Percentiles rank a stretch among this genome's conserved stretches.
phyloP scores from a whole-genome alignment of 108 stramenopile species.

The Schizochytrium sp. region DNA sequence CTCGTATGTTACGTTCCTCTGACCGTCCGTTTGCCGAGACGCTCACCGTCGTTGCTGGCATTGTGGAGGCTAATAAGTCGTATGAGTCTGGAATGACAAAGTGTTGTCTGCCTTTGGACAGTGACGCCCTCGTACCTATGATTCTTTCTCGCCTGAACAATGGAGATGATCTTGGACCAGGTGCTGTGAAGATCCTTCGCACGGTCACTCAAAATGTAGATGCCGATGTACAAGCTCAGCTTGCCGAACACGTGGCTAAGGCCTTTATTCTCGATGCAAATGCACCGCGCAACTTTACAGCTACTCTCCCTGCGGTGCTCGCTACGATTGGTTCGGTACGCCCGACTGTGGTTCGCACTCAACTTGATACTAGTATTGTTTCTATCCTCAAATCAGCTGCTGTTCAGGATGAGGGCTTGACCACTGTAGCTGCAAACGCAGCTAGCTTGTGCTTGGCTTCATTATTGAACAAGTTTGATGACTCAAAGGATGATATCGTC shows the following conservation, averaged over 20 bases:
- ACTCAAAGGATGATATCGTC: neutral
- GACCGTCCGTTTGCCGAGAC: neutral
- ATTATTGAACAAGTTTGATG: neutral
- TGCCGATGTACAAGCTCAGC: conserved; percentile 13
- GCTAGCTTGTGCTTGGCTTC: conserved; percentile 37
- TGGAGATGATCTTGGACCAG: neutral
- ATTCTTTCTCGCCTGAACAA: neutral
- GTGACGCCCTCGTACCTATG: conserved; percentile 36
- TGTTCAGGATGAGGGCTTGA: neutral
- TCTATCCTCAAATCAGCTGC: neutral
- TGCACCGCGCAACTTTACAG: neutral
- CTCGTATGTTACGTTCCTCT: neutral
- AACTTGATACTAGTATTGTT: neutral
- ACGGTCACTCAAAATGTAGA: neutral
- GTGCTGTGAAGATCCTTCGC: neutral
- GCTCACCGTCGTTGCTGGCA: neutral
- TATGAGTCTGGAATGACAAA: conserved; percentile 24
- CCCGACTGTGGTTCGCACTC: neutral
- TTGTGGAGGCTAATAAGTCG: conserved; percentile 41
- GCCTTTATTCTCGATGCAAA: neutral
- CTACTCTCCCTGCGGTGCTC: neutral
- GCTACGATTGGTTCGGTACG: neutral
- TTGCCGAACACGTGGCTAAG: neutral
- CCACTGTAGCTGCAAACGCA: neutral
- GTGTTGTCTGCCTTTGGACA: conserved; percentile 25